A percentile compares a stretch with the other conserved stretches of the same genome.
Evolutionary conservation across 2,329 filamentous ascomycete species (phyloP).

Genomic region (Pyricularia grisea): DNA sequence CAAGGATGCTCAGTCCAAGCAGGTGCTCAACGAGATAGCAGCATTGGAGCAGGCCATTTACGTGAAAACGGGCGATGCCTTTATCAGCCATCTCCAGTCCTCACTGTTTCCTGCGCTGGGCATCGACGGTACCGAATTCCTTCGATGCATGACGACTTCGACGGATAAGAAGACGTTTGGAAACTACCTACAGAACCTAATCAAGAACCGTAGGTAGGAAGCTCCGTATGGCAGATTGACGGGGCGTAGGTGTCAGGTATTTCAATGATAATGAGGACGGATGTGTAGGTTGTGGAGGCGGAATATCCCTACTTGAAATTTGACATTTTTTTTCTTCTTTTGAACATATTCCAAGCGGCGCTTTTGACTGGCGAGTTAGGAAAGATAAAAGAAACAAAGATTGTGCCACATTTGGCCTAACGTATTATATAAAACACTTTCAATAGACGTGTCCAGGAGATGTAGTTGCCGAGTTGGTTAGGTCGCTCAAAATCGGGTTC

Average conservation of each 20-base stretch:
- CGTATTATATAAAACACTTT: background rate
- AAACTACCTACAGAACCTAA: constrained; percentile 51
- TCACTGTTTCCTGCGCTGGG: constrained; percentile 57
- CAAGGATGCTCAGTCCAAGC: constrained; percentile 75
- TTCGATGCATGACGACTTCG: constrained; percentile 48
- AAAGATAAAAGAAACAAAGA: background rate
- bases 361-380: background rate
- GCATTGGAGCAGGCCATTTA: constrained; percentile 83
- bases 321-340: background rate
- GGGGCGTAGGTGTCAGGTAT: background rate
- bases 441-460: background rate
- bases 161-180: constrained; percentile 53
- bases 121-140: constrained; percentile 50
- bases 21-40: constrained; percentile 82
- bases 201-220: constrained; percentile 27
- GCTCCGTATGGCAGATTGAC: background rate
- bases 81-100: constrained; percentile 59
- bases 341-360: background rate
- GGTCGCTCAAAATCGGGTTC: background rate
- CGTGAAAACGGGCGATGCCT: constrained; percentile 75
- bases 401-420: background rate
- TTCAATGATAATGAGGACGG: background rate
- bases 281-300: background rate
- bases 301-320: background rate
- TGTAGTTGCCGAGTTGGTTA: background rate